Base-by-base conservation (phyloP, 805 yeast species). In the Isabelozyma pseudorhagii region DNA sequence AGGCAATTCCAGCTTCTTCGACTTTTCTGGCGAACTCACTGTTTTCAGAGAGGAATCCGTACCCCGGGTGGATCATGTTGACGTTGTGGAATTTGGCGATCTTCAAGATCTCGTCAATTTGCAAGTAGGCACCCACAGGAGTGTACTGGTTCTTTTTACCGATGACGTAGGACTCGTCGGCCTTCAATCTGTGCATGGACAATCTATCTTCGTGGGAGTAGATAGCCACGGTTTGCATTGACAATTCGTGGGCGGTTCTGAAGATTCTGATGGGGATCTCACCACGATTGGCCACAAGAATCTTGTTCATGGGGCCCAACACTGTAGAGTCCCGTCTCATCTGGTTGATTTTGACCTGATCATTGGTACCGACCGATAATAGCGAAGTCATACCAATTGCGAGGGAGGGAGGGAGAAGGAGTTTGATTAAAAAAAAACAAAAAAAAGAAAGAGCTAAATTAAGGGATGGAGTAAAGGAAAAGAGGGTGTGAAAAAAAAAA, bases 141-240 rank as follows among this genome's bases (percentile, higher is more conserved):
- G 97, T 83, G 71, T 61, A 93, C 72, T 93, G 87, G 58, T 97
- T 97, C 62, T 84, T 82, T 56, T 81, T 82, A 49, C 98, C 99
- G 63, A 93, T 88, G 52, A 84, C 94, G 62, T 92, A 93, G 36
- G 96, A 88, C 72, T 90, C 97, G 66, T 90, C 97, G 11, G 97
- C 94, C 72, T 90, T 94, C 66, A 93, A 77, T 63, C 97, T 80
- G 74, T 94, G 98, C 92, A 91, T 89, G 10, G 96, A 87, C 61
- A 93, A 78, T 54, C 96, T 78, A 69, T 93, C 99, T 72, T 94
- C 97, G 67, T 93, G 96, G 36, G 97, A 91, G 71, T 91, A 93
- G 64, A 93, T 87, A 43, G 98, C 99, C 40, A 94, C 97, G 0
- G 99, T 92, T 64, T 89, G 91, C 96, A 94, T 89, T 18, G 96